phyloP scores from a whole-genome alignment of 2,329 filamentous ascomycete species.

The Sclerotinia borealis region DNA sequence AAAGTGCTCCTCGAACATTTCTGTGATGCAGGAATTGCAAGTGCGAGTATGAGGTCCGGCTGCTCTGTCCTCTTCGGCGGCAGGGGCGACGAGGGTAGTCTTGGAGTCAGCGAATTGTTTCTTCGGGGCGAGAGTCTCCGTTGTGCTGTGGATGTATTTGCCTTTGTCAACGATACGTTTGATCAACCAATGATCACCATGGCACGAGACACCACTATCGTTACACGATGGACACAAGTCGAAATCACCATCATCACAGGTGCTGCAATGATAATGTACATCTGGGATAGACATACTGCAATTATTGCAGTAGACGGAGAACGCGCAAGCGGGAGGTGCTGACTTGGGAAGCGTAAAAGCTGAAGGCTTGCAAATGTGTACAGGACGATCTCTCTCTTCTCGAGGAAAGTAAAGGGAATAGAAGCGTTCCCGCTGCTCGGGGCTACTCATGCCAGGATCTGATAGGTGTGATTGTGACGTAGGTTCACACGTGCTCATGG shows the following conservation, averaged over 20 bases:
- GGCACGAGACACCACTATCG: conserved; percentile 68
- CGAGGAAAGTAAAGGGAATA: too few relatives aligned
- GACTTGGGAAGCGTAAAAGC: conserved; percentile 10
- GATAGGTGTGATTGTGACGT: background rate
- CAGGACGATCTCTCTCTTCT: background rate
- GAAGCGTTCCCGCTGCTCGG: too few relatives aligned
- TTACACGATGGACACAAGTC: conserved; percentile 84
- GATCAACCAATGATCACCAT: conserved; percentile 85
- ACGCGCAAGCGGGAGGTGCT: conserved; percentile 38
- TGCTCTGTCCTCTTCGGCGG: conserved; percentile 20
- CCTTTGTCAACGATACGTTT: conserved; percentile 80
- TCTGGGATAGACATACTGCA: conserved; percentile 75
- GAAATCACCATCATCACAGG: conserved; percentile 89
- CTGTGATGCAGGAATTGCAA: conserved; percentile 57
- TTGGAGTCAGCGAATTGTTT: conserved; percentile 23
- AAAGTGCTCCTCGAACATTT: conserved; percentile 68
- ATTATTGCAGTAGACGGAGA: conserved; percentile 90
- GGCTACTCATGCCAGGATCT: background rate
- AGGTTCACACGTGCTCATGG: too few relatives aligned
- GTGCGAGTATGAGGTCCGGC: conserved; percentile 37
- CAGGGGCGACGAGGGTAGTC: conserved; percentile 23
- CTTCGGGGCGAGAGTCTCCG: conserved; percentile 64
- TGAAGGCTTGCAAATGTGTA: background rate
- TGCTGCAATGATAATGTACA: conserved; percentile 89
- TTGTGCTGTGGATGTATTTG: conserved; percentile 75